Evolutionary conservation across 306 rosid species (phyloP), one percentile per base, ranked within the genome.

Genomic region (Canavalia gladiata): DNA sequence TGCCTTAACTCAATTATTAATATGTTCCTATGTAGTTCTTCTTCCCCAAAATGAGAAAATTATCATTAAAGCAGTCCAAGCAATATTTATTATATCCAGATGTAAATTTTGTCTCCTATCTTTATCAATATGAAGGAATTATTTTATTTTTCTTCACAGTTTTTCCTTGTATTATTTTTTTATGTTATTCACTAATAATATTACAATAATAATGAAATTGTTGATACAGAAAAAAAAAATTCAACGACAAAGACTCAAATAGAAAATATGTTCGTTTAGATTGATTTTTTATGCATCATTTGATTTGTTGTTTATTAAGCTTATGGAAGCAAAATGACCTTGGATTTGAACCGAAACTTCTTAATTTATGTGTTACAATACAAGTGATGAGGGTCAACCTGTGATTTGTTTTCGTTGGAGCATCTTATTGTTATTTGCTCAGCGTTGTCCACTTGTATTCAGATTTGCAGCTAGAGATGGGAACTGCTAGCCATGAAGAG

Each of bases 281-380:
- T 5, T 46, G 12, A 4, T 75, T 31, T 75, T 71, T 1, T 13
- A 28, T 46, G 60, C 2, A 2, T 42, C 71, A 1, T 75, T 75
- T 46, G 80, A 71, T 75, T 60, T 60, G 9, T 8, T 60, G 80
- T 60, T 18, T 68, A 1, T 47, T 60, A 5, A 31, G 71, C 34
- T 46, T 75, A 37, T 60, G 60, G 2, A 45, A n/a, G 45, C 79
- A 74, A 37, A 57, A 29, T 43, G 55, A 42, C 0, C 79, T 74
- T 43, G 68, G 68, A 0, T 74, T 57, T 34, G 79, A 74, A 46
- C 30, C 2, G 11, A 56, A 74, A 41, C 31, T 74, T 0, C 45
- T 74, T 33, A 29, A 45, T 11, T 74, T 57, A 0, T 29, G 52
- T 30, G 31, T 74, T 1, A 30, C 43, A 0, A 3, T 58, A 11